Evolutionary conservation across 2,329 filamentous ascomycete species (phyloP).

Genomic region (Colletotrichum spinosum): DNA sequence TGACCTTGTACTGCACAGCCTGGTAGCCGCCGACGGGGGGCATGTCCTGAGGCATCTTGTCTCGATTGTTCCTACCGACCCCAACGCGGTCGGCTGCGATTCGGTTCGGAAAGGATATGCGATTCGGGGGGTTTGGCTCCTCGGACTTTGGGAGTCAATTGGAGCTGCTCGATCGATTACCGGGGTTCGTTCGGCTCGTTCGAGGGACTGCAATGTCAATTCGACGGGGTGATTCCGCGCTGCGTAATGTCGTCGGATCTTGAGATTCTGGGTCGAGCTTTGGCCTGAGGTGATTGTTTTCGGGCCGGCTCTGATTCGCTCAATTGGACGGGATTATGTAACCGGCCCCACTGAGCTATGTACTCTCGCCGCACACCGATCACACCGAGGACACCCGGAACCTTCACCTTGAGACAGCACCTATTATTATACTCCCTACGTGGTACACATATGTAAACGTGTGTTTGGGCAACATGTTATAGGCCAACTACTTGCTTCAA

Average conservation of each 20-base stretch:
- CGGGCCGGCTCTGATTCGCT: slow-evolving; percentile 31
- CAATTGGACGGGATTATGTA: slow-evolving; percentile 32
- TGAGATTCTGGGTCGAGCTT: slow-evolving; percentile 28
- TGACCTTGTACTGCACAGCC: slow-evolving; percentile 95
- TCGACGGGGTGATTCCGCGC: slow-evolving; percentile 18
- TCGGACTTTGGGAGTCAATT: slow-evolving; percentile 4
- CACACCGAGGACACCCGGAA: slow-evolving; percentile 2
- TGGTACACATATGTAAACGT: too few species aligned
- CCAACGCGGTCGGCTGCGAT: slow-evolving; percentile 34
- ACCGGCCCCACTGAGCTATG: not conserved
- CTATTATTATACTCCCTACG: too few species aligned
- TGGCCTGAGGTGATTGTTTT: slow-evolving; percentile 34
- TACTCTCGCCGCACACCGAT: too few species aligned
- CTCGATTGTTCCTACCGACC: slow-evolving; percentile 41
- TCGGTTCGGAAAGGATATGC: not conserved
- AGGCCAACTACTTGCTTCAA: slow-evolving; percentile 2
- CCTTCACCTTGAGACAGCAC: too few species aligned
- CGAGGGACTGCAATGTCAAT: slow-evolving; percentile 10
- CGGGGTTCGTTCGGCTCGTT: slow-evolving; percentile 2
- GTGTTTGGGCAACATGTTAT: too few species aligned
- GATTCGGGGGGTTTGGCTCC: not conserved
- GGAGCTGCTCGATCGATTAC: not conserved
- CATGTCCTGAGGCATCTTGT: slow-evolving; percentile 96
- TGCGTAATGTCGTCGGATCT: slow-evolving; percentile 29
- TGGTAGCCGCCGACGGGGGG: slow-evolving; percentile 94